Conservation (phyloP, 1,139 yeast genomes). For the Hanseniaspora sp. region DNA sequence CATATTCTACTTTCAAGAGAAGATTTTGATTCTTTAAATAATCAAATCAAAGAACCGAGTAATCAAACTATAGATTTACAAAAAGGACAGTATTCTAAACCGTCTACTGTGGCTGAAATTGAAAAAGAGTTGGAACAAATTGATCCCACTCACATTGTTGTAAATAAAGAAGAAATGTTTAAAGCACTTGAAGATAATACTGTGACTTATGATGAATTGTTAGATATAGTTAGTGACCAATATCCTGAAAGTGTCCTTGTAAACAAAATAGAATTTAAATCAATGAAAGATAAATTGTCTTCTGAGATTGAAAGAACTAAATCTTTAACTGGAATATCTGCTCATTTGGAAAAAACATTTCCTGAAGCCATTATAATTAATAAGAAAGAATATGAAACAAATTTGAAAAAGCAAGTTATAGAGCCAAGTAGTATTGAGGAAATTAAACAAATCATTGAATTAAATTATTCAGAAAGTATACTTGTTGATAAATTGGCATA, state of each 20-base stretch:
- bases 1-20: not conserved
- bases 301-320: no score
- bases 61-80: not conserved
- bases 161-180: slow-evolving; percentile 14
- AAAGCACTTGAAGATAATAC: slow-evolving; percentile 10
- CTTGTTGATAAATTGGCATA: not conserved
- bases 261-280: slow-evolving; percentile 1
- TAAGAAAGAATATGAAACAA: not conserved
- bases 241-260: slow-evolving; percentile 2
- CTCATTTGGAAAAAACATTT: not conserved
- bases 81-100: not conserved
- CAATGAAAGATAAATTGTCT: no score
- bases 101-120: not conserved
- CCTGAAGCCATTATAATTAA: not conserved
- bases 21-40: not conserved
- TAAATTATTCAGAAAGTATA: not conserved
- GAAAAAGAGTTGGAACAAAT: not conserved
- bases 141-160: slow-evolving; percentile 2
- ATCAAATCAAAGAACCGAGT: not conserved
- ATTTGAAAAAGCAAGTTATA: not conserved
- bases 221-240: not conserved
- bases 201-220: slow-evolving; percentile 4
- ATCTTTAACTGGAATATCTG: no score
- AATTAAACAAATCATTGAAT: not conserved
- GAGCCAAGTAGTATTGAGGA: not conserved